phyloP scores from a whole-genome alignment of 768 basidiomycete genomes.

The Tylopilus plumbeoviolaceoides region DNA sequence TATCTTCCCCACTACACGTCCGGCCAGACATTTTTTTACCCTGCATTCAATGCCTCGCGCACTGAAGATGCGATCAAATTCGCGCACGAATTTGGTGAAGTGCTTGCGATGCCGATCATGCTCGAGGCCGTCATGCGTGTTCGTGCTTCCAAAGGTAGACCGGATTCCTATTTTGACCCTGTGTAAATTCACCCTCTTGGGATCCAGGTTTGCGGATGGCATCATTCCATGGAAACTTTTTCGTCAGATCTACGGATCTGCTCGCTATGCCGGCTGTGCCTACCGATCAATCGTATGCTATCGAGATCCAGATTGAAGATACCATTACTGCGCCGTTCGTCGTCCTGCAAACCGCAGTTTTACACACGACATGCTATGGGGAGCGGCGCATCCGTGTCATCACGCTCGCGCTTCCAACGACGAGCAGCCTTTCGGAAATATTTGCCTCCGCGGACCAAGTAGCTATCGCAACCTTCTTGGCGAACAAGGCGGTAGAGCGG shows the following conservation, averaged over 20 bases:
- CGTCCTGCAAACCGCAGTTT: constrained; percentile 89
- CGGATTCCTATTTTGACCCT: not conserved
- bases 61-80: constrained; percentile 98
- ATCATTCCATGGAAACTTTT: constrained; percentile 98
- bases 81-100: constrained; percentile 93
- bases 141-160: constrained; percentile 86
- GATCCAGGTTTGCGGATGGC: constrained; percentile 82
- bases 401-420: constrained; percentile 84
- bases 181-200: not conserved
- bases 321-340: constrained; percentile 87
- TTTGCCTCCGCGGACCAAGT: constrained; percentile 90
- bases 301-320: constrained; percentile 95
- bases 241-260: constrained; percentile 94
- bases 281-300: constrained; percentile 91
- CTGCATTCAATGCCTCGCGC: constrained; percentile 92
- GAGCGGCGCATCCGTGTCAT: constrained; percentile 91
- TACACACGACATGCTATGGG: constrained; percentile 92
- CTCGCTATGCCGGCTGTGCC: constrained; percentile 97
- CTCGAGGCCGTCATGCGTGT: constrained; percentile 97
- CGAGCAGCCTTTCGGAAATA: constrained; percentile 81
- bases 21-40: constrained; percentile 97
- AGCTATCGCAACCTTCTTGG: constrained; percentile 76
- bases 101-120: constrained; percentile 91
- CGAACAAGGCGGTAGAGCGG: constrained; percentile 92
- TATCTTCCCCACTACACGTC: constrained; percentile 96